Percentiles rank a stretch among this genome's conserved stretches.
Conservation (phyloP, 108 stramenopile genomes). For the Cyclotella cryptica region DNA sequence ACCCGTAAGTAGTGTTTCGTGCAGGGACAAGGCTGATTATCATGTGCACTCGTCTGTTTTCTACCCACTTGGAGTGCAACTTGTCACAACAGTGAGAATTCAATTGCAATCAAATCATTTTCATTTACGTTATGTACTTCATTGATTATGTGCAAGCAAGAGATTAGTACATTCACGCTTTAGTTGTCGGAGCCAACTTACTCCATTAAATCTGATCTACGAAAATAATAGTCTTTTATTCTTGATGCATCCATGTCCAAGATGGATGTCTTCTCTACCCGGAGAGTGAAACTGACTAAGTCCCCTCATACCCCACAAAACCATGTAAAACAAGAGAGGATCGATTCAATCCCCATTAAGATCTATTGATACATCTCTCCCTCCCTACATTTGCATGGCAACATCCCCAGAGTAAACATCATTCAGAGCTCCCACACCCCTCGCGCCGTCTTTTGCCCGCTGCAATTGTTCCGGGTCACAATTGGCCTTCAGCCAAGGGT, state of each 20-base stretch:
- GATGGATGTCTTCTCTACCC: constrained; percentile 20
- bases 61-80: too few species aligned
- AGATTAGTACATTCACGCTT: not conserved
- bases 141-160: too few species aligned
- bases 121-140: too few species aligned
- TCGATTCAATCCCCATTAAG: not conserved
- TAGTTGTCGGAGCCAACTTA: too few species aligned
- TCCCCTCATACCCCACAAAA: not conserved
- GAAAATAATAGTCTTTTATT: constrained; percentile 1
- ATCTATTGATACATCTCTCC: constrained; percentile 2
- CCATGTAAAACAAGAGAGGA: constrained; percentile 3
- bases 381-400: constrained; percentile 32
- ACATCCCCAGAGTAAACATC: constrained; percentile 24
- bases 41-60: too few species aligned
- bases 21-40: too few species aligned
- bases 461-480: constrained; percentile 77
- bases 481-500: constrained; percentile 86
- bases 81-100: too few species aligned
- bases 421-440: constrained; percentile 52
- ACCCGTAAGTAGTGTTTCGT: too few species aligned
- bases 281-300: not conserved
- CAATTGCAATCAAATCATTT: too few species aligned
- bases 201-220: not conserved
- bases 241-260: constrained; percentile 30
- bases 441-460: constrained; percentile 76